Percentiles rank a stretch among this genome's conserved stretches.
These are phyloP conservation scores for Colletotrichum liaoningense DNA, from an alignment of 2,329 filamentous ascomycete species.

Conservation along the genomic window DNA sequence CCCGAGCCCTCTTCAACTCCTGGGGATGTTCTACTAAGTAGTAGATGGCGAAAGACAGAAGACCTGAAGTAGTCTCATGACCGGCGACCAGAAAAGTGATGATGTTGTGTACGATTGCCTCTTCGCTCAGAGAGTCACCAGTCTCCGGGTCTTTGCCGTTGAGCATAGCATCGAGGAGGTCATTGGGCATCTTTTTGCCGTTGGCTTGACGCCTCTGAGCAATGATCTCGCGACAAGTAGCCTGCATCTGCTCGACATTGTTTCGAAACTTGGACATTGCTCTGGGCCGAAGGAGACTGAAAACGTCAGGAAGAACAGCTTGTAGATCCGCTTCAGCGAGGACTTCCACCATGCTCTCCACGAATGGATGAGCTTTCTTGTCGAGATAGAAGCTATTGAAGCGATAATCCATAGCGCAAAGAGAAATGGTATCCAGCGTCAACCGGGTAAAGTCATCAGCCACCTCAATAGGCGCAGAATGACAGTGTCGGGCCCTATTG, in stretches of 20 bases:
- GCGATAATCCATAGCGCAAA: conserved; percentile 67
- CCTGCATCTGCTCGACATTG: conserved; percentile 62
- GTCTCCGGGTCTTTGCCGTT: conserved; percentile 72
- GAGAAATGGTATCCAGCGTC: conserved; percentile 70
- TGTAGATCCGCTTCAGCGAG: conserved; percentile 62
- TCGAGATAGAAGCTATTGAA: conserved; percentile 71
- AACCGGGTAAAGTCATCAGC: conserved; percentile 71
- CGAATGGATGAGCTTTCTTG: conserved; percentile 72
- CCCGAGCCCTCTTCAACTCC: conserved; percentile 68
- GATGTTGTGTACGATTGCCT: conserved; percentile 73
- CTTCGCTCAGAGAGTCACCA: conserved; percentile 68
- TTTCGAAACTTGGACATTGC: conserved; percentile 56
- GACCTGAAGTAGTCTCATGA: conserved; percentile 76
- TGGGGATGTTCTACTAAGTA: conserved; percentile 73
- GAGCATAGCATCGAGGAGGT: conserved; percentile 75
- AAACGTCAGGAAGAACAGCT: conserved; percentile 58
- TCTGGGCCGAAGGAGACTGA: conserved; percentile 29
- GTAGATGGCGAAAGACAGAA: conserved; percentile 74
- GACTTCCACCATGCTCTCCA: conserved; percentile 70
- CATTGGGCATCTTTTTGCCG: conserved; percentile 59
- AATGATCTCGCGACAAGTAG: conserved; percentile 64
- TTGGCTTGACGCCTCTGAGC: conserved; percentile 64
- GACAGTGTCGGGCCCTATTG: conserved; percentile 55
- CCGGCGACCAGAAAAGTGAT: conserved; percentile 77
- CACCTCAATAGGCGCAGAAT: conserved; percentile 58